Evolutionary conservation across 768 basidiomycete species (phyloP), one percentile per base, ranked within the genome.

Genomic region (Crepidotus variabilis): DNA sequence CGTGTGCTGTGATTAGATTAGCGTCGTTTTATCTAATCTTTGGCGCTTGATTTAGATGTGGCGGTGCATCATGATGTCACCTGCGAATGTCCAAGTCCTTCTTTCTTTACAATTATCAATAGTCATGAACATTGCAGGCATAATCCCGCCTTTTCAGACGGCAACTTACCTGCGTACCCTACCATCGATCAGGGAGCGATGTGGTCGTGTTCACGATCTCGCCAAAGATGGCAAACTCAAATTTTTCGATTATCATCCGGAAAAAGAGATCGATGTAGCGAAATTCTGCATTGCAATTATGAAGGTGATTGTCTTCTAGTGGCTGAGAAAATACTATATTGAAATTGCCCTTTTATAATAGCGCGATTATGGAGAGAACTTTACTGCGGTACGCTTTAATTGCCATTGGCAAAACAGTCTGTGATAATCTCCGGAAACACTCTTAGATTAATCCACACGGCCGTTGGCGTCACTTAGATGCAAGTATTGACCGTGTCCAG

Each of bases 111-210:
- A 46, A 6, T 32, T 11, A 28, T 8, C 28, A 28, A 8, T 28
- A 28, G 28, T 22, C 36, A 50, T 13, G 47, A 13, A 46, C 35
- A 34, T 55, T 28, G 61, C 68, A 28, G 67, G 62, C 20, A 58
- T 52, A 18, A 59, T 71, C 13, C 54, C 74, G 10, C 54, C 70
- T 14, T 61, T 71, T 43, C 69, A 77, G 58, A 81, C 73, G 36
- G 83, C 86, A 22, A 74, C 72, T 5, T 95, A 94, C 66, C 82
- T 97, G 46, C 86, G 88, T 32, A 93, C 91, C 0, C 78, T 97
- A 2, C 89, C 92, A 14, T 83, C 94, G n/a, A 93, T 98, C 63
- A 83, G 96, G 47, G 88, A 94, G 63, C 81, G 92, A 45, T 98
- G 94, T 70, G 67, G 72, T 10, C 80, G 80, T 43, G 92, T 98